Percentiles rank a stretch among this genome's conserved stretches.
Conservation (phyloP, 2,329 filamentous ascomycete species). For the Aspergillus puulaauensis region DNA sequence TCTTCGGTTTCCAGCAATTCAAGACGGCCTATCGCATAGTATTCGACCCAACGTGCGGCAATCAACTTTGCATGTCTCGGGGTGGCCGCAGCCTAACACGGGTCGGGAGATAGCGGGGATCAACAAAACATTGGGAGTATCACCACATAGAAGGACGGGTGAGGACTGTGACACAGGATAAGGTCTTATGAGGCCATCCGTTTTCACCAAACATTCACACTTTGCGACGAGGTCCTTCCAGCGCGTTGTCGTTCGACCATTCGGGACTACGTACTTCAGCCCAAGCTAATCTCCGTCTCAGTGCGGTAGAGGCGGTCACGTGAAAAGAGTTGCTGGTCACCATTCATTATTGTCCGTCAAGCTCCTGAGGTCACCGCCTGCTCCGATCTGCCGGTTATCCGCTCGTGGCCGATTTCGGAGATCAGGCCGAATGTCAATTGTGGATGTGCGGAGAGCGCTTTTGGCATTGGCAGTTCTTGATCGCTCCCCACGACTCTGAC, state of each 20-base stretch:
- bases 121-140: slow-evolving; percentile 1
- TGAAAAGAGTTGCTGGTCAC: background rate
- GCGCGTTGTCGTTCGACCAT: background rate
- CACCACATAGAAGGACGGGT: background rate
- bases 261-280: background rate
- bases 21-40: slow-evolving; percentile 4
- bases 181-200: background rate
- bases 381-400: slow-evolving; percentile 1
- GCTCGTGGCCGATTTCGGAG: slow-evolving; percentile 16
- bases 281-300: background rate
- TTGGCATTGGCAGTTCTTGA: background rate
- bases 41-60: background rate
- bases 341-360: background rate
- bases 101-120: slow-evolving; percentile 1
- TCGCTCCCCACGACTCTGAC: background rate
- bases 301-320: background rate
- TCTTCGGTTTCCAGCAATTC: background rate
- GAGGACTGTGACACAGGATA: background rate
- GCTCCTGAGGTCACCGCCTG: slow-evolving; percentile 11
- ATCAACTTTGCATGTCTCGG: background rate
- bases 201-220: background rate
- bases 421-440: slow-evolving; percentile 7
- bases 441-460: slow-evolving; percentile 2
- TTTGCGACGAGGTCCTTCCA: background rate
- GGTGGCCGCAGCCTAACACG: slow-evolving; percentile 3